Percentiles rank a stretch among this genome's conserved stretches.
Conservation (phyloP, 768 basidiomycete species). For the Suillus decipiens region DNA sequence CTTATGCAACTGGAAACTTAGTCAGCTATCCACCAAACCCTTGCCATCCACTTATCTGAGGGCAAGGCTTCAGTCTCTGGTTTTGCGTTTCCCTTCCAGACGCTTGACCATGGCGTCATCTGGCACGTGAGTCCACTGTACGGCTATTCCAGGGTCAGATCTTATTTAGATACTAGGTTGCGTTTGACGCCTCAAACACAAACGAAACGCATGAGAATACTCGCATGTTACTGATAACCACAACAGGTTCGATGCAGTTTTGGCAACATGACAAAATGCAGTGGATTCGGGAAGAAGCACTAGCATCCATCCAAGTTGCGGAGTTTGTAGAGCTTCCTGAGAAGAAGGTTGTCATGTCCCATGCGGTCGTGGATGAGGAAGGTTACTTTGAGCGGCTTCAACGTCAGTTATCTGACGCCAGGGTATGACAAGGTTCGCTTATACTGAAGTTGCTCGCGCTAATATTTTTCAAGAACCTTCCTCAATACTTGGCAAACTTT, state of each 20-base stretch:
- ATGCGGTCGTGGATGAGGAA: conserved; percentile 40
- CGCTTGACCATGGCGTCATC: conserved; percentile 65
- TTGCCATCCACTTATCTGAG: conserved; percentile 47
- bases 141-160: conserved; percentile 6
- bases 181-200: conserved; percentile 52
- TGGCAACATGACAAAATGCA: conserved; percentile 62
- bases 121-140: conserved; percentile 49
- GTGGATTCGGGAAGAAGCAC: conserved; percentile 83
- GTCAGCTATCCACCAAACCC: conserved; percentile 57
- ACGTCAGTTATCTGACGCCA: conserved; percentile 60
- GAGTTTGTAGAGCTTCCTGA: conserved; percentile 83
- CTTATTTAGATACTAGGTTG: conserved; percentile 38
- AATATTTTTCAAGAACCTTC: conserved; percentile 55
- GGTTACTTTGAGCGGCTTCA: conserved; percentile 49
- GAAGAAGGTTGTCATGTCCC: conserved; percentile 37
- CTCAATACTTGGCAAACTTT: conserved; percentile 67
- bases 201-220: conserved; percentile 37
- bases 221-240: conserved; percentile 60
- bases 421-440: conserved; percentile 41
- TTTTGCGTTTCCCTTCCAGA: conserved; percentile 66
- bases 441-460: neutral
- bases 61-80: conserved; percentile 50
- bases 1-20: conserved; percentile 25
- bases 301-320: conserved; percentile 62
- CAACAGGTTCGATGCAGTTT: conserved; percentile 75